Evolutionary conservation across 331 rosid species (phyloP), one percentile per base, ranked within the genome.

Genomic region (Malus hybrid): DNA sequence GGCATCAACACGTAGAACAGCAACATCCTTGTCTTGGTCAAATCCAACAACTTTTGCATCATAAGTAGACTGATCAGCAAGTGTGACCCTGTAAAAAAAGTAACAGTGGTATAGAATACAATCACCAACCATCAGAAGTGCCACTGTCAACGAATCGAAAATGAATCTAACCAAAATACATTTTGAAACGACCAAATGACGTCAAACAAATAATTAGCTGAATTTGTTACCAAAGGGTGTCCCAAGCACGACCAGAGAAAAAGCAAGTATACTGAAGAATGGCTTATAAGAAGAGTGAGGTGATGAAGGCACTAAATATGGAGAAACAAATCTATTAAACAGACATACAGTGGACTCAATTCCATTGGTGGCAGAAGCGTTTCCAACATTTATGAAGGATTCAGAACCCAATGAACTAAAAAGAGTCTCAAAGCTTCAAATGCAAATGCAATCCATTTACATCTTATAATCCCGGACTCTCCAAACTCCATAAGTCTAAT

Each of bases 11-110:
- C 46, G 80, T 71, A 94, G 81, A 57, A 91, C 98, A 15, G 98
- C 97, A 59, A 91, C 98, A 77, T 94, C 97, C 87, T 94, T 94
- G 81, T 94, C 98, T 86, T 90, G 98, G 80, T 94, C 98, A 80
- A 94, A 94, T 67, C 97, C 98, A 80, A 94, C 95, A 70, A 94
- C 88, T 84, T 67, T 84, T 6, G 98, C 97, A 81, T 91, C 98
- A 42, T 73, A 91, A 22, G 93, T 91, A 77, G 94, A 69, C 77
- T 94, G 98, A 83, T 94, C 97, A 39, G 98, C 87, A 63, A 94
- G 96, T 71, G 97, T 91, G 79, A 90, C 95, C 90, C 98, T 94
- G 89, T 75, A 90, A 64, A 90, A 64, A 79, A 87, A 81, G 84
- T 79, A 83, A 73, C 87, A 63, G 76, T 54, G 62, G 65, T 76